Evolutionary conservation across 164 flowering plant species (phyloP).

Genomic region (Tetrastigma voinierianum): DNA sequence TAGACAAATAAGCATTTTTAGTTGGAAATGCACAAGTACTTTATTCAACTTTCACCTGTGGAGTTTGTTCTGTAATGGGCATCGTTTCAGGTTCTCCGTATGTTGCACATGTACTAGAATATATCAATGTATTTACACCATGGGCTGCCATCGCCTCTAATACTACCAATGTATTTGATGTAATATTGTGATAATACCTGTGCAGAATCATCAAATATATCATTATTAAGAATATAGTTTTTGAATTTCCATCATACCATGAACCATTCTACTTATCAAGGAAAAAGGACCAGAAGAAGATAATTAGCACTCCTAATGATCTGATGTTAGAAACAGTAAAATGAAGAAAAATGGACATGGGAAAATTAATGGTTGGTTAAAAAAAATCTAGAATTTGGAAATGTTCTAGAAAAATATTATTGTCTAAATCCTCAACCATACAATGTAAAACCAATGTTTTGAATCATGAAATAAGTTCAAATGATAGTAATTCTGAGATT

Average conservation of each 20-base stretch:
- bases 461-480: too few relatives aligned
- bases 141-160: slow-evolving; percentile 86
- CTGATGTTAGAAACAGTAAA: too few relatives aligned
- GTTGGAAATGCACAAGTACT: not conserved
- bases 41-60: slow-evolving; percentile 50
- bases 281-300: not conserved
- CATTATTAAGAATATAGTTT: not conserved
- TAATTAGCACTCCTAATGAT: too few relatives aligned
- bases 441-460: too few relatives aligned
- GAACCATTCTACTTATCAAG: not conserved
- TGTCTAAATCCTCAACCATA: too few relatives aligned
- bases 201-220: slow-evolving; percentile 5
- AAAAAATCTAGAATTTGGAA: too few relatives aligned
- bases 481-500: too few relatives aligned
- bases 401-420: too few relatives aligned
- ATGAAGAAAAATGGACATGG: too few relatives aligned
- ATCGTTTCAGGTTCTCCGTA: slow-evolving; percentile 85
- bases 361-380: too few relatives aligned
- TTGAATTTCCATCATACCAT: not conserved
- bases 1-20: too few relatives aligned
- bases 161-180: slow-evolving; percentile 87
- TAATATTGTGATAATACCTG: slow-evolving; percentile 97
- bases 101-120: slow-evolving; percentile 90
- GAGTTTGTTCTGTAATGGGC: slow-evolving; percentile 96
- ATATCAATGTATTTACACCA: slow-evolving; percentile 81